Conservation (phyloP, 257 asterid genomes). For the Solanum infundibuliforme region DNA sequence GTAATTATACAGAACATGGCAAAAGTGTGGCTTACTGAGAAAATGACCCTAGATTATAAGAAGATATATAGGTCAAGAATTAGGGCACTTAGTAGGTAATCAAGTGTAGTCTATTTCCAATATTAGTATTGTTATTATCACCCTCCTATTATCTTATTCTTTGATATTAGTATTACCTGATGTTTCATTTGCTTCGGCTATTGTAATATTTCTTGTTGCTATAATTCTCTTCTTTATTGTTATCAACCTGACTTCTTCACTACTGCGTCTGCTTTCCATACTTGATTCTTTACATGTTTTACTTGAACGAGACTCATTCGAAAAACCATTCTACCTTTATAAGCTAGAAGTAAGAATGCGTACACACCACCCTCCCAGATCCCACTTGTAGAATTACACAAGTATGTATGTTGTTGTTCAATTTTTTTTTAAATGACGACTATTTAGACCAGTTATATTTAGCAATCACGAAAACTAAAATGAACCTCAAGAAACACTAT, state of each 20-base stretch:
- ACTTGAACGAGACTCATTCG: fast-evolving
- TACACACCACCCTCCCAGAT: background rate
- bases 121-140: background rate
- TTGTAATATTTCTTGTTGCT: background rate
- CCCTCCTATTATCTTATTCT: background rate
- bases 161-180: background rate
- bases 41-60: background rate
- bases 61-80: background rate
- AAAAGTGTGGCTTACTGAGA: fast-evolving
- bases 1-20: background rate
- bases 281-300: background rate
- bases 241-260: background rate
- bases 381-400: background rate
- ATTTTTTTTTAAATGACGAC: background rate
- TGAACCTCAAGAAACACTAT: background rate
- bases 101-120: background rate
- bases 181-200: background rate
- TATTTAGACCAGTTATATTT: background rate
- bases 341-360: background rate
- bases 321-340: background rate
- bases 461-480: background rate
- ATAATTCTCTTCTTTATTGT: background rate
- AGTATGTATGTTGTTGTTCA: background rate
- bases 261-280: background rate
- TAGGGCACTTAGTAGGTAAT: background rate